Percentiles rank a stretch among this genome's conserved stretches.
Evolutionary conservation across 257 asterid species (phyloP).

Genomic region (Forsythia viridissima): DNA sequence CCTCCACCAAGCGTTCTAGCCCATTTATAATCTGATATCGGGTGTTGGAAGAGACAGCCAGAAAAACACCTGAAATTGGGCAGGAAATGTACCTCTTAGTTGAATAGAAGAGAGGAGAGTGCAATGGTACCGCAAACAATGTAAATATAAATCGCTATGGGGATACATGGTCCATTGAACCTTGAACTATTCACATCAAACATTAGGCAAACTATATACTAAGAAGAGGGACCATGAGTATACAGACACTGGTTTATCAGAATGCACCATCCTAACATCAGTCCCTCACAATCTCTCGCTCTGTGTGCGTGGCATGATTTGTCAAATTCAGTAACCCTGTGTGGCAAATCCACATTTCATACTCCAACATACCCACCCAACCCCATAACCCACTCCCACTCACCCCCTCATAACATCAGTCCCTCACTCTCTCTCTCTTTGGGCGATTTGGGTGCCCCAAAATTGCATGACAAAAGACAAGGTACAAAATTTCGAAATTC

Average conservation of each 20-base stretch:
- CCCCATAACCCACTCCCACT: too few species aligned
- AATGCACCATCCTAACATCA: neutral
- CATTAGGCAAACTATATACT: neutral
- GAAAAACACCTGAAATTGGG: slow-evolving; percentile 65
- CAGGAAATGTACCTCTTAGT: neutral
- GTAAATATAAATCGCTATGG: too few species aligned
- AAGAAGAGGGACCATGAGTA: neutral
- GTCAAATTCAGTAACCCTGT: too few species aligned
- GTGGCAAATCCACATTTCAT: too few species aligned
- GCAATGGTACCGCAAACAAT: neutral
- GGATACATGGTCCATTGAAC: neutral
- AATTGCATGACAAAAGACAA: too few species aligned
- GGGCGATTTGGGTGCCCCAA: too few species aligned
- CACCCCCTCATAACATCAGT: too few species aligned
- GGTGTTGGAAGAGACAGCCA: slow-evolving; percentile 92
- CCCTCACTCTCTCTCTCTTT: too few species aligned
- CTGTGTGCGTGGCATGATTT: too few species aligned
- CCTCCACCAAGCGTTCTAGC: slow-evolving; percentile 78
- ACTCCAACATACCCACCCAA: too few species aligned
- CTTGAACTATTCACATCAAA: neutral
- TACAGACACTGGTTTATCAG: neutral
- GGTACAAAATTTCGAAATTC: too few species aligned
- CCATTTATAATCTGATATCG: slow-evolving; percentile 92
- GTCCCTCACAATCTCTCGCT: too few species aligned
- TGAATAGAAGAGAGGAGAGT: neutral